Base-by-base conservation (phyloP, 345 rosid genomes). In the Physaria fendleri region DNA sequence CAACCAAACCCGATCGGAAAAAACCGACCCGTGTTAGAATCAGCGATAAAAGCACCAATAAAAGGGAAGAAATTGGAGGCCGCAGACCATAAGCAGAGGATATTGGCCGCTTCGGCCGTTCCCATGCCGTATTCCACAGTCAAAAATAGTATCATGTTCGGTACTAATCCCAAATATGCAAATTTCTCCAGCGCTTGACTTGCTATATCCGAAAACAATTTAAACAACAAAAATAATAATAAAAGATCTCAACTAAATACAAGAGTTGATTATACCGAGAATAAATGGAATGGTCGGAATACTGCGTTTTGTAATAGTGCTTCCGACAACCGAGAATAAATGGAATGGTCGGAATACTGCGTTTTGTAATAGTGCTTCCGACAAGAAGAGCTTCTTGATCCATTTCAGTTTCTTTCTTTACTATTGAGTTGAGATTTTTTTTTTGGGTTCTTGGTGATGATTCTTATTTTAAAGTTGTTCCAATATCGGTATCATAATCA, bases 121-220 rank as follows among this genome's bases (percentile, higher is more conserved):
- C 64, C 80, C 79, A 85, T 41, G 11, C 77, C 76, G 45, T 75
- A 88, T 4, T 78, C 83, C 62, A 45, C 35, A 1, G 77, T 77
- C 71, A 83, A 52, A 68, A 78, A 85, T 22, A 88, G 8, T 40
- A 81, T 77, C 93, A 88, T 85, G 69, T 76, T 85, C 5, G 85
- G 74, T 32, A 17, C 2, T 5, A 83, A 59, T 40, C 90, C 93
- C 10, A 12, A 9, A 46, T 68, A 78, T 2, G 88, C 93, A 45
- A 78, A 37, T 62, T 72, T 79, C 72, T 88, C 88, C 18, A 83
- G 69, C n/a, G 85, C 85, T 39, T 82, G 87, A 51, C 73, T 83
- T 25, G 68, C 93, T 81, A 74, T 17, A n/a, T n/a, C n/a, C 47
- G 34, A 33, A 20, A 69, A 34, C 35, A 6, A 24, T 27, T 10